These are phyloP conservation scores for Anisodus acutangulus DNA, from an alignment of 257 asterid genomes.

Conservation along the genomic window DNA sequence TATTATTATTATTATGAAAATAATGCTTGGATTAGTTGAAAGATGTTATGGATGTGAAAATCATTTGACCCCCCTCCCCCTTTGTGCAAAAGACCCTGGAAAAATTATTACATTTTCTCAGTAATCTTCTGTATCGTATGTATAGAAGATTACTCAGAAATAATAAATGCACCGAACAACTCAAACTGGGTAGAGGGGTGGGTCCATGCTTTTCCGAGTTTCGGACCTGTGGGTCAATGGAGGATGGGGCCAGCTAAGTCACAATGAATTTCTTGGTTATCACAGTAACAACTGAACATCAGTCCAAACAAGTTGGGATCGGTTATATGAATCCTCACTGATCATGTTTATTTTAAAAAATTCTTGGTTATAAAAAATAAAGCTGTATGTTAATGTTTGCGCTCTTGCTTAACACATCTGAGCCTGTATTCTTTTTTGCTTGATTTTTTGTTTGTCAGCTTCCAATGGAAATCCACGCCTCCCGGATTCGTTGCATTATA, in stretches of 20 bases:
- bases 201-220: background rate
- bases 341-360: background rate
- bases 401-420: background rate
- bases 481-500: conserved; percentile 95
- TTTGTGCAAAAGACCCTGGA: background rate
- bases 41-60: background rate
- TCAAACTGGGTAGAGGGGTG: background rate
- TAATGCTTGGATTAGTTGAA: background rate
- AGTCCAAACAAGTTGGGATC: background rate
- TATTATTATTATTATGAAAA: background rate
- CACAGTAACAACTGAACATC: background rate
- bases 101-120: background rate
- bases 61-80: background rate
- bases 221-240: background rate
- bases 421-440: background rate
- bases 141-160: background rate
- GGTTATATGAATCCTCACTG: background rate
- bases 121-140: background rate
- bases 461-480: conserved; percentile 98
- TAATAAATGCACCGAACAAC: background rate
- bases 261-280: background rate
- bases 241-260: background rate
- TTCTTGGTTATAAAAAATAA: background rate
- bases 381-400: background rate
- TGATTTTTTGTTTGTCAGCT: conserved; percentile 58